Percentiles rank a stretch among this genome's conserved stretches.
phyloP scores from a whole-genome alignment of 106 monocot species.

The Xerophyta viscosa region DNA sequence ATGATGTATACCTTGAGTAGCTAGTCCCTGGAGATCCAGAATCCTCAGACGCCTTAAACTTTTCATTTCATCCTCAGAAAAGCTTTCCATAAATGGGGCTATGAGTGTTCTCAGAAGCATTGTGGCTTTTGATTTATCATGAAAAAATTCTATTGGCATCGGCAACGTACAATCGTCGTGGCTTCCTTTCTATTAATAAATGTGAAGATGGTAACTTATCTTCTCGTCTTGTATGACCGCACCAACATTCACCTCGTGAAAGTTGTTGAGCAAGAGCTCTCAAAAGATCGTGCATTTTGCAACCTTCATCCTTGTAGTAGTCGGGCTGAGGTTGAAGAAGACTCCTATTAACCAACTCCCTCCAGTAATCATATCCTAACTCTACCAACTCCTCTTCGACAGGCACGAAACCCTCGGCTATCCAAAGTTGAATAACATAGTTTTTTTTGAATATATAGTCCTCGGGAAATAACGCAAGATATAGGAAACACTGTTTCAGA shows the following conservation, averaged over 20 bases:
- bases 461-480: constrained; percentile 13
- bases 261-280: constrained; percentile 18
- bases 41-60: constrained; percentile 17
- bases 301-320: not conserved
- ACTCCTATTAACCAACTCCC: constrained; percentile 16
- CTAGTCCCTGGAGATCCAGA: constrained; percentile 12
- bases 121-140: too few species aligned
- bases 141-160: too few species aligned
- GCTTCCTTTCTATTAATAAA: not conserved
- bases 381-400: constrained; percentile 9
- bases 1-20: constrained; percentile 18
- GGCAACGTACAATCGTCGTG: constrained; percentile 1
- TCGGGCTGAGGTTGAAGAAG: constrained; percentile 14
- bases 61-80: constrained; percentile 7
- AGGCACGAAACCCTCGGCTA: constrained; percentile 28
- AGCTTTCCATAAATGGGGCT: not conserved
- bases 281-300: constrained; percentile 30
- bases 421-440: constrained; percentile 12
- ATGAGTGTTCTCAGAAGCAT: too few species aligned
- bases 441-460: not conserved
- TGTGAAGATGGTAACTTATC: not conserved
- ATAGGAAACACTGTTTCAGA: not conserved
- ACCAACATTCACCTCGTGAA: constrained; percentile 8
- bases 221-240: not conserved
- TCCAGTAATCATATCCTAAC: constrained; percentile 11